A percentile compares a stretch with the other conserved stretches of the same genome.
phyloP scores from a whole-genome alignment of 208 protist species.

The Leishmania tropica region DNA sequence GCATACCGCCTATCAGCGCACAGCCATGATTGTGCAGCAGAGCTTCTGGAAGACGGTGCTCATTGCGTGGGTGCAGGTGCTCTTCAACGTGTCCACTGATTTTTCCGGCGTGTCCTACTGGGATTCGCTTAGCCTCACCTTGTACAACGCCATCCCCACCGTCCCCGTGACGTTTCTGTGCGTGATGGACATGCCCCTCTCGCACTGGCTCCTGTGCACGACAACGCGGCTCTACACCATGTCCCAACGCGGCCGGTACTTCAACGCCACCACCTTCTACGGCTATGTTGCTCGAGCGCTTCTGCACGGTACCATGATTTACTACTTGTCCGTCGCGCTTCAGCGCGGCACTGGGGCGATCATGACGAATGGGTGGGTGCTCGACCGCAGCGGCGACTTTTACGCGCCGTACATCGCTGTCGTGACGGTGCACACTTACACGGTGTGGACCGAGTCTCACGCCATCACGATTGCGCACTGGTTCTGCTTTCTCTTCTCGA shows the following conservation, averaged over 20 bases:
- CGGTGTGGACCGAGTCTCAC: constrained; percentile 85
- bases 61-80: constrained; percentile 92
- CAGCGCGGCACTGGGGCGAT: constrained; percentile 40
- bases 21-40: constrained; percentile 94
- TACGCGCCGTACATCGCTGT: constrained; percentile 80
- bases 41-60: constrained; percentile 97
- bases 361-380: constrained; percentile 34
- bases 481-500: constrained; percentile 59
- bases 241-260: constrained; percentile 65
- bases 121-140: constrained; percentile 82
- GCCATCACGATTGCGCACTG: constrained; percentile 75
- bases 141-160: constrained; percentile 91
- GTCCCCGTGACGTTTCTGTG: constrained; percentile 85
- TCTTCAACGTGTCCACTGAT: constrained; percentile 83
- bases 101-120: constrained; percentile 91
- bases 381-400: constrained; percentile 75
- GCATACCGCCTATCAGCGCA: constrained; percentile 89
- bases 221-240: constrained; percentile 73
- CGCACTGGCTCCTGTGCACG: constrained; percentile 49
- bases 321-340: constrained; percentile 56
- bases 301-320: constrained; percentile 73
- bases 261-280: constrained; percentile 80
- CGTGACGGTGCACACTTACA: constrained; percentile 83
- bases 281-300: constrained; percentile 75
- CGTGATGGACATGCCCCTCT: constrained; percentile 82